Conservation (phyloP, 352 stramenopile species). For the Phytopythium mirpurense region DNA sequence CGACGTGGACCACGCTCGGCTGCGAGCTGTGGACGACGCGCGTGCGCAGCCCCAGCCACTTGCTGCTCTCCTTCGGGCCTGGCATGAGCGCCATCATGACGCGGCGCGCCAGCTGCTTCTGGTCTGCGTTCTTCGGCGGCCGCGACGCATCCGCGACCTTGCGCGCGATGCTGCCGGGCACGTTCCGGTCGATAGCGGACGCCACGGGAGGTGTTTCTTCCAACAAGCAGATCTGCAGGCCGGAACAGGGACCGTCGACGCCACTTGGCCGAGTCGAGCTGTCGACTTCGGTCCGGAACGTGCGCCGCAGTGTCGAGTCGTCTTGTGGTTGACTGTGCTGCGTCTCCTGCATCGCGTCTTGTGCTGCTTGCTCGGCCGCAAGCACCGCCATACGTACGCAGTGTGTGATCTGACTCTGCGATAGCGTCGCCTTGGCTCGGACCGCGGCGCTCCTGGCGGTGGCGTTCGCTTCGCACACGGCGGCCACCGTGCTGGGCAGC, state of each 20-base stretch:
- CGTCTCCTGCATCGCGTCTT: background rate
- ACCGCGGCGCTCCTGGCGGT: conserved; percentile 17
- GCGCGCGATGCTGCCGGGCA: conserved; percentile 8
- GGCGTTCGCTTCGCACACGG: conserved; percentile 15
- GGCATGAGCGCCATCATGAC: conserved; percentile 12
- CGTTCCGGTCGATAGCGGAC: conserved; percentile 14
- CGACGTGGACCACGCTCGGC: background rate
- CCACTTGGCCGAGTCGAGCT: background rate
- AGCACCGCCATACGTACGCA: conserved; percentile 26
- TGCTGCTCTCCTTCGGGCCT: conserved; percentile 5
- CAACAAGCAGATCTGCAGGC: conserved; percentile 7
- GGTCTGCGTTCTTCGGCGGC: background rate
- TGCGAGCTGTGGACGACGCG: conserved; percentile 5
- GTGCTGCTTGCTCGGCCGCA: conserved; percentile 14
- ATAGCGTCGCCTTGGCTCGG: conserved; percentile 9
- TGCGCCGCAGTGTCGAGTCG: background rate
- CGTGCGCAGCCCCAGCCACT: conserved; percentile 11
- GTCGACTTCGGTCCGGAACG: background rate
- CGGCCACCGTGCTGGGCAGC: conserved; percentile 21
- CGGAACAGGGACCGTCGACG: background rate
- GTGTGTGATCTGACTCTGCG: conserved; percentile 21
- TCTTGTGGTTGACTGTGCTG: background rate
- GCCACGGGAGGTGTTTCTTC: conserved; percentile 9
- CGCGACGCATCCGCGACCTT: conserved; percentile 4
- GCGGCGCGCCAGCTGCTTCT: conserved; percentile 9